These are phyloP conservation scores for Amylocystis lapponica DNA, from an alignment of 768 basidiomycete genomes.

Conservation along the genomic window DNA sequence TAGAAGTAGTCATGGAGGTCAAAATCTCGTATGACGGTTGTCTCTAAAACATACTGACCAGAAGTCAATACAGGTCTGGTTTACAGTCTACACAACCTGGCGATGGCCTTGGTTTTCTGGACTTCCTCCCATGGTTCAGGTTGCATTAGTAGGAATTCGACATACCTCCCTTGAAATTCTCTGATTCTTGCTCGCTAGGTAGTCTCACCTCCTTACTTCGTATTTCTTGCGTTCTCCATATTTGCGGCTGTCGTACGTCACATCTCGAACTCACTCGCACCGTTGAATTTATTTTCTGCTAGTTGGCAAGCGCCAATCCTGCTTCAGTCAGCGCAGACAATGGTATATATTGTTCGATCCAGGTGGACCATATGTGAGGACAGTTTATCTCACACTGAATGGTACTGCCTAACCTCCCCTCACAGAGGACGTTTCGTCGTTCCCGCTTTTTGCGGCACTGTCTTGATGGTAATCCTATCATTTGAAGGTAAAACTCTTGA, in stretches of 20 bases:
- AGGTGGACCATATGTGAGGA: conserved; percentile 32
- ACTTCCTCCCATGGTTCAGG: conserved; percentile 23
- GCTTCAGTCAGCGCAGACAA: conserved; percentile 28
- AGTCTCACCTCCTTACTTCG: conserved; percentile 33
- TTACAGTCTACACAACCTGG: conserved; percentile 25
- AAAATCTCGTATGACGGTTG: neutral
- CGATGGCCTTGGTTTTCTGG: conserved; percentile 11
- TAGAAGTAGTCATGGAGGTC: conserved; percentile 39
- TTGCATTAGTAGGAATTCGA: too few species aligned
- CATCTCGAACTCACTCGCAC: too few species aligned
- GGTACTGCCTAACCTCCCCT: neutral
- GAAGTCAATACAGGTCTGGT: conserved; percentile 28
- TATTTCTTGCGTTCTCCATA: conserved; percentile 37
- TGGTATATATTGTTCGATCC: conserved; percentile 46
- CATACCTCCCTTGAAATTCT: neutral
- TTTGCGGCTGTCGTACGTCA: conserved; percentile 23
- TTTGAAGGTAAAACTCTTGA: conserved; percentile 39
- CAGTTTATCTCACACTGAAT: neutral
- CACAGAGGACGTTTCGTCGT: conserved; percentile 22
- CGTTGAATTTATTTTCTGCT: neutral
- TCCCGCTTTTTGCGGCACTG: conserved; percentile 39
- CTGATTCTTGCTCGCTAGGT: conserved; percentile 18
- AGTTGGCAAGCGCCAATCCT: conserved; percentile 14
- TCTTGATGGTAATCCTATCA: conserved; percentile 33
- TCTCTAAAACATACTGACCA: neutral